These are phyloP conservation scores for Pleodorina starrii DNA, from an alignment of 139 green algal genomes.

Conservation along the genomic window DNA sequence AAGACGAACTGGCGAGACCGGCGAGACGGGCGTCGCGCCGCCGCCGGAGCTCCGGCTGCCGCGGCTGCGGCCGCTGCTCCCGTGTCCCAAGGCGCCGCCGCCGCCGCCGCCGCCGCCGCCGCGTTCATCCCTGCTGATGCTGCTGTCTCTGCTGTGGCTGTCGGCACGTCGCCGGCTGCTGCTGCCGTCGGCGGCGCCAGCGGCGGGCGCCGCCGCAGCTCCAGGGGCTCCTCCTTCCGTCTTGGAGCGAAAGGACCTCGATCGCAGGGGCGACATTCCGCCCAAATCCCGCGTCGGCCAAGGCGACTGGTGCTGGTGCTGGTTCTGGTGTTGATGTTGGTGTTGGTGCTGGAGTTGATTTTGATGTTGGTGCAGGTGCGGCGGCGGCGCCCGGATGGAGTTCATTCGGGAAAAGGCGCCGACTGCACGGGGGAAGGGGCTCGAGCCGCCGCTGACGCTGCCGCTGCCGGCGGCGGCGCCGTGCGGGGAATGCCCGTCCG, in stretches of 20 bases:
- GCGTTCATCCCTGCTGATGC: not conserved
- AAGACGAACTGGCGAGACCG: not conserved
- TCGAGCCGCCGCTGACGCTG: not conserved
- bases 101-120: not conserved
- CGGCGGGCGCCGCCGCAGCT: not conserved
- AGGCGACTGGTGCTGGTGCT: too few relatives aligned
- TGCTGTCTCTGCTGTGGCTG: not conserved
- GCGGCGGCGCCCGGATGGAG: not conserved
- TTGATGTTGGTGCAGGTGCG: too few relatives aligned
- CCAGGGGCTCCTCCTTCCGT: too few relatives aligned
- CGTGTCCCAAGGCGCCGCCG: not conserved
- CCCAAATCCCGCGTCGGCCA: too few relatives aligned
- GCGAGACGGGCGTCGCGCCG: not conserved
- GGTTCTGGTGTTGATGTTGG: too few relatives aligned
- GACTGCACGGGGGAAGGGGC: not conserved
- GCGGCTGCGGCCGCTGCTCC: not conserved
- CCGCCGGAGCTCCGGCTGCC: not conserved
- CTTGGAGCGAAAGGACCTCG: too few relatives aligned
- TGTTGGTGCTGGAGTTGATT: too few relatives aligned
- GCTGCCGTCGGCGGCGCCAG: not conserved
- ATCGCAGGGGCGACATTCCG: too few relatives aligned
- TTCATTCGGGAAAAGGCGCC: not conserved
- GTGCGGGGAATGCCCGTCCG: not conserved
- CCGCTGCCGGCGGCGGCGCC: not conserved
- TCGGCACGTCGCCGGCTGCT: not conserved